These are phyloP conservation scores for Aeschynomene evenia DNA, from an alignment of 306 rosid species.

Conservation along the genomic window DNA sequence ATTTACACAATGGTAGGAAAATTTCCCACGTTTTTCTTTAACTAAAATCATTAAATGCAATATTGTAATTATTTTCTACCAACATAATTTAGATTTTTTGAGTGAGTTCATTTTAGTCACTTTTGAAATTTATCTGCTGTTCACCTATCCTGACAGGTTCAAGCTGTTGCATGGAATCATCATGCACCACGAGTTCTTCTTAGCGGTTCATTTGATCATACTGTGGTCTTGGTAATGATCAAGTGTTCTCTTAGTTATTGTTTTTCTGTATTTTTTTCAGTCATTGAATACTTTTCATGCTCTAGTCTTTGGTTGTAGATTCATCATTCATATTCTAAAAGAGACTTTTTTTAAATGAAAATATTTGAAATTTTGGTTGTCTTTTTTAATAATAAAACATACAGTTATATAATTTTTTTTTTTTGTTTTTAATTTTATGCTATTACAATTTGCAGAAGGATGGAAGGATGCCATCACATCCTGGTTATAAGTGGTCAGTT, in stretches of 20 bases:
- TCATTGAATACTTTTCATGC: constrained; percentile 4
- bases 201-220: constrained; percentile 89
- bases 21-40: background rate
- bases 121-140: constrained; percentile 28
- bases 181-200: constrained; percentile 76
- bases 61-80: background rate
- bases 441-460: constrained; percentile 69
- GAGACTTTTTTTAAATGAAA: constrained; percentile 14
- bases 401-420: constrained; percentile 15
- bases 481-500: constrained; percentile 84
- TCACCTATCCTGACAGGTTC: constrained; percentile 65
- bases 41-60: background rate
- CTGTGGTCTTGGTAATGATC: constrained; percentile 75
- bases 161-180: constrained; percentile 89
- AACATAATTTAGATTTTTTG: background rate
- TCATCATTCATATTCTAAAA: constrained; percentile 4
- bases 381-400: background rate
- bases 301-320: background rate
- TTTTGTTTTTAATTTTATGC: constrained; percentile 10
- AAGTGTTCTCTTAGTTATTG: background rate
- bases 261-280: background rate
- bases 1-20: background rate
- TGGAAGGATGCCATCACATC: constrained; percentile 73
- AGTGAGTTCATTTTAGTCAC: constrained; percentile 12
- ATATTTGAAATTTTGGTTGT: background rate